These are phyloP conservation scores for Ganoderma multipileum DNA, from an alignment of 1,284 basidiomycete species.

Conservation along the genomic window DNA sequence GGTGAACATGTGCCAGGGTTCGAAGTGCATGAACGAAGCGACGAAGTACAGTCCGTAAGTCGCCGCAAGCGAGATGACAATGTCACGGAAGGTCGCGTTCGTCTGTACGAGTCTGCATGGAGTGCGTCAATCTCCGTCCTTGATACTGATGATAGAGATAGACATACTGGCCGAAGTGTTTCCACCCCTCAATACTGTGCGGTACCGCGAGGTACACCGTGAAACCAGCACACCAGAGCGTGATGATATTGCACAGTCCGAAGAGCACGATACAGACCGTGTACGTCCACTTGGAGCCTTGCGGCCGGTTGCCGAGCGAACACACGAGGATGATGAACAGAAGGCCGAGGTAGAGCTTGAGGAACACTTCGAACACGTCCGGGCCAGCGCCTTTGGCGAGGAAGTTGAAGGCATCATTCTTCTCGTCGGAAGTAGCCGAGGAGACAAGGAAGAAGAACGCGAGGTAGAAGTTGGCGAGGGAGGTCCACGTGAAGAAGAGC, in stretches of 20 bases:
- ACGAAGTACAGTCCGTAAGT: constrained; percentile 93
- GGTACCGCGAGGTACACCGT: constrained; percentile 88
- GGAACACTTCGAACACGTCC: constrained; percentile 82
- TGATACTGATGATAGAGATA: constrained; percentile 7
- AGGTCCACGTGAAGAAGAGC: constrained; percentile 85
- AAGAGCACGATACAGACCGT: constrained; percentile 76
- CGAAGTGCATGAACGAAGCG: constrained; percentile 85
- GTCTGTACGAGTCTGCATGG: constrained; percentile 58
- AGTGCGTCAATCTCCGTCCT: constrained; percentile 20
- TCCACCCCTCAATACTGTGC: constrained; percentile 76
- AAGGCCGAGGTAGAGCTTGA: constrained; percentile 82
- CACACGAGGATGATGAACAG: constrained; percentile 80
- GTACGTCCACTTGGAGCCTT: constrained; percentile 89
- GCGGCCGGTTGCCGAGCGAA: constrained; percentile 88
- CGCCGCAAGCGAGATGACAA: constrained; percentile 80
- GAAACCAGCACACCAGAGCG: constrained; percentile 85
- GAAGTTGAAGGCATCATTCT: constrained; percentile 81
- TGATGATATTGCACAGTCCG: constrained; percentile 78
- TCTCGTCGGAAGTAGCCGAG: constrained; percentile 67
- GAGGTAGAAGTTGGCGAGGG: constrained; percentile 83
- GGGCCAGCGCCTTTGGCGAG: constrained; percentile 74
- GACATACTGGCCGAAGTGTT: constrained; percentile 66
- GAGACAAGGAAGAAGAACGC: constrained; percentile 86
- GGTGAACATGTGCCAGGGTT: constrained; percentile 96
- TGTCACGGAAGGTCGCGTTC: constrained; percentile 80